Conservation (phyloP, 495 filamentous ascomycete species). For the Penicillium robsamsonii region DNA sequence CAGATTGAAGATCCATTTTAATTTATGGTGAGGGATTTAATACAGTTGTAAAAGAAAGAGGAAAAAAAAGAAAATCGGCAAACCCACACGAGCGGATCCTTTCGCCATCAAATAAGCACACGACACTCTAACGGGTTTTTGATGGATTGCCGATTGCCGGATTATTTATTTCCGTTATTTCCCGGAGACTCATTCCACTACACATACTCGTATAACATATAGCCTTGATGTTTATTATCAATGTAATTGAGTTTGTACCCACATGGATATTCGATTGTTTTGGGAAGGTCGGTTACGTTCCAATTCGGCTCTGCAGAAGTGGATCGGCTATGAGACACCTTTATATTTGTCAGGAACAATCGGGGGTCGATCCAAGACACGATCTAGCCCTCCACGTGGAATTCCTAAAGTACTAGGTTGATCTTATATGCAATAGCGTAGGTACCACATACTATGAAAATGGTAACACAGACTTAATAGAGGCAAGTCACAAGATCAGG, state of each 20-base stretch:
- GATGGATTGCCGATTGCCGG: background rate
- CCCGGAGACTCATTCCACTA: too few species aligned
- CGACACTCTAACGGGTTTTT: background rate
- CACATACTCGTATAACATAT: too few species aligned
- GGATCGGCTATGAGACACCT: background rate
- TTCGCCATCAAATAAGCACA: background rate
- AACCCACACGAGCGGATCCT: background rate
- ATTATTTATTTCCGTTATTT: background rate
- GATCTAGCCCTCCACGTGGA: slow-evolving; percentile 4
- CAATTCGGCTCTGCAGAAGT: background rate
- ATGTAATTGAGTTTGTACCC: background rate
- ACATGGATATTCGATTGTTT: background rate
- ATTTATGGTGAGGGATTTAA: slow-evolving; percentile 5
- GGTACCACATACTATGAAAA: background rate
- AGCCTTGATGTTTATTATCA: too few species aligned
- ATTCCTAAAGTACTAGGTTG: background rate
- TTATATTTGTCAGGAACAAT: background rate
- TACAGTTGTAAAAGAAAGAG: background rate
- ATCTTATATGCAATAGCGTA: background rate
- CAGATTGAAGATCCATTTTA: background rate
- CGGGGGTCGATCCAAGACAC: background rate
- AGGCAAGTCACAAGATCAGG: too few species aligned
- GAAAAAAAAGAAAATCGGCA: background rate
- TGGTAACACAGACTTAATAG: too few species aligned
- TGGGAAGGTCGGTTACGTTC: background rate